A percentile compares a stretch with the other conserved stretches of the same genome.
Conservation (phyloP, 768 basidiomycete species). For the Kwoniella newhampshirensis region DNA sequence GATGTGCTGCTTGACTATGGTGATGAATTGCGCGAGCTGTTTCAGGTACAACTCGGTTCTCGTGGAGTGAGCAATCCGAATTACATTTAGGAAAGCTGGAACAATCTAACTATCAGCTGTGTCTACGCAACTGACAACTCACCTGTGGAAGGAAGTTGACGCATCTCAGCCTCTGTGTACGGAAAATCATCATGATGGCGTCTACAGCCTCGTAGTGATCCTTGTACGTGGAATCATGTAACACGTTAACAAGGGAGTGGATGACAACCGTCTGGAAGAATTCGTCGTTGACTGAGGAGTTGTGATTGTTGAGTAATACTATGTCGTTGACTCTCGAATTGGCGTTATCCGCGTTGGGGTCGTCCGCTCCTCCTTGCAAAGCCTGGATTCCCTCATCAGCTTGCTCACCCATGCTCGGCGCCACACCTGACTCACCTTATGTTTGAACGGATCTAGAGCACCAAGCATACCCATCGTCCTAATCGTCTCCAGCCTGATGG, state of each 20-base stretch:
- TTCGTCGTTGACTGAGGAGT: conserved; percentile 72
- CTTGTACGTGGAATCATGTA: conserved; percentile 83
- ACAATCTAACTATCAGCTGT: conserved; percentile 62
- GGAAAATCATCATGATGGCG: conserved; percentile 98
- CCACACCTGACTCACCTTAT: conserved; percentile 71
- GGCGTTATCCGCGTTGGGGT: conserved; percentile 65
- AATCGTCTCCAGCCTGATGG: conserved; percentile 81
- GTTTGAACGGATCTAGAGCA: conserved; percentile 90
- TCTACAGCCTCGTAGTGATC: conserved; percentile 91
- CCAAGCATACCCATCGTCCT: conserved; percentile 94
- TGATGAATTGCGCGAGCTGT: conserved; percentile 89
- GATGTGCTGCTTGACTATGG: conserved; percentile 95
- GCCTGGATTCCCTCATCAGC: conserved; percentile 27
- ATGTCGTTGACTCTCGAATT: conserved; percentile 56
- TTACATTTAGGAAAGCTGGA: conserved; percentile 87
- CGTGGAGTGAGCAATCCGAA: conserved; percentile 70
- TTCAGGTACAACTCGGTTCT: conserved; percentile 83
- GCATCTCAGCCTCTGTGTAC: conserved; percentile 94
- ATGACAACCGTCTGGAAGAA: conserved; percentile 97
- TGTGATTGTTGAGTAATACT: conserved; percentile 53
- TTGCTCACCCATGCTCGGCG: conserved; percentile 41
- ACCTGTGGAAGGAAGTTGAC: conserved; percentile 93
- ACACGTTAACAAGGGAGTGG: conserved; percentile 75
- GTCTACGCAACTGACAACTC: conserved; percentile 16
- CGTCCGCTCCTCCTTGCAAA: conserved; percentile 58